Evolutionary conservation across 495 filamentous ascomycete species (phyloP), one percentile per base, ranked within the genome.

Genomic region (Platismatia glauca): DNA sequence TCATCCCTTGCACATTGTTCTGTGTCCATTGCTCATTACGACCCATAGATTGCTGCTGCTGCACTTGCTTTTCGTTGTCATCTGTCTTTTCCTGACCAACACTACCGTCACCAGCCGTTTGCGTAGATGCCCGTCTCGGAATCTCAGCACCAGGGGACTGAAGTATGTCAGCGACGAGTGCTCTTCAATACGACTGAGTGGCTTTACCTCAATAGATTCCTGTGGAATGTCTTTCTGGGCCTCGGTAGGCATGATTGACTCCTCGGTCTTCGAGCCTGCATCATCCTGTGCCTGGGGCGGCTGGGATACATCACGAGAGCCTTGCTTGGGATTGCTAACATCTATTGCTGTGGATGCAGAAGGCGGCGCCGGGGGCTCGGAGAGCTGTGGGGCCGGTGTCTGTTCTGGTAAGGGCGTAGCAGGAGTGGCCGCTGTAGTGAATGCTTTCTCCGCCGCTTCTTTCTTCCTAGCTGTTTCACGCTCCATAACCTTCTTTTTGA

Each of bases 401-500:
- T 64, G 60, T 60, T 50, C 60, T 31, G 55, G 44, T 9, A 27
- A 27, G 5, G 60, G 61, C 48, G 72, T 67, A 41, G 70, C 71
- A 29, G 71, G 66, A 33, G 69, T 64, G 34, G 70, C 69, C 22
- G 75, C 68, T 7, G 76, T 72, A 20, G 74, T 68, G 2, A 74
- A 73, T 39, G 74, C 75, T 41, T 64, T 66, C 37, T 68, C 64
- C 7, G 59, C 3, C 24, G 59, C 38, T 43, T 63, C 60, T 52
- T 65, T 65, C 46, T 68, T 69, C 53, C 70, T 75, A 50, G 81
- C 78, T 66, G 84, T 89, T 37, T 88, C 80, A 60, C 82, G 76
- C 63, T 74, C 72, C 46, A 78, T 68, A 59, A 83, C 83, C 41
- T 86, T 79, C 71, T 95, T 96, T 79, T 95, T 96, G 31, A 99